Percentiles rank a stretch among this genome's conserved stretches.
Conservation (phyloP, 176 grass and related monocot genomes). For the Aechmea fasciata region DNA sequence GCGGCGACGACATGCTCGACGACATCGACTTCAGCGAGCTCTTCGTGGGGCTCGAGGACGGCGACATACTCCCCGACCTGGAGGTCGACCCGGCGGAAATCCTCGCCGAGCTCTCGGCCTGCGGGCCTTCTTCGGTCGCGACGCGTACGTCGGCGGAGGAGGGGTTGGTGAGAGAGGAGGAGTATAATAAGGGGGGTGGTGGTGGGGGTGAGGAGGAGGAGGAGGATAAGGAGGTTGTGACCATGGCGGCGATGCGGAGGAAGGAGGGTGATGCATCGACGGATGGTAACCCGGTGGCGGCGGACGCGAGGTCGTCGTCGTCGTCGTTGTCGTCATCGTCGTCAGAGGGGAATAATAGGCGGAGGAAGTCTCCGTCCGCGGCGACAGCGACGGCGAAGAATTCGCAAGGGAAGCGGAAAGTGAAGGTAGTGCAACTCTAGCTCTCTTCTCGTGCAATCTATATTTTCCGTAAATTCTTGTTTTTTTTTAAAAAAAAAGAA, state of each 20-base stretch:
- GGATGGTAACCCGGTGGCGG: not conserved
- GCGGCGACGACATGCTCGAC: constrained; percentile 38
- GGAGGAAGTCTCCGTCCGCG: constrained; percentile 23
- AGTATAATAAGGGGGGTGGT: not conserved
- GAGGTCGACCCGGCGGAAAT: constrained; percentile 78
- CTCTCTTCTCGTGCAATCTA: constrained; percentile 11
- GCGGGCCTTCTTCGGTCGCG: not conserved
- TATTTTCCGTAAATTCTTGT: constrained; percentile 3
- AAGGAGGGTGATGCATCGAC: not conserved
- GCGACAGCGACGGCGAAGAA: constrained; percentile 30
- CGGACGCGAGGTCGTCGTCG: constrained; percentile 36
- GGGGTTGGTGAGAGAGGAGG: not conserved
- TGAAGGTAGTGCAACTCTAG: constrained; percentile 49
- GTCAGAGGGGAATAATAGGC: constrained; percentile 34
- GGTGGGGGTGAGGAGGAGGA: not conserved
- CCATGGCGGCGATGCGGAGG: constrained; percentile 17
- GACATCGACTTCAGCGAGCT: constrained; percentile 88
- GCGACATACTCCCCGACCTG: constrained; percentile 77
- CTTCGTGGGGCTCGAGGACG: constrained; percentile 50
- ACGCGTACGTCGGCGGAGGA: not conserved
- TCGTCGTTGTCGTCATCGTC: constrained; percentile 16
- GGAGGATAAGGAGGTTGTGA: constrained; percentile 19
- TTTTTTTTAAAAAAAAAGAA: not conserved
- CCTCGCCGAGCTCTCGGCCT: constrained; percentile 52
- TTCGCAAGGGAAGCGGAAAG: constrained; percentile 61